Evolutionary conservation across 1,139 yeast genomes (phyloP).

Genomic region (Chernovozyma sophiae-reginae): DNA sequence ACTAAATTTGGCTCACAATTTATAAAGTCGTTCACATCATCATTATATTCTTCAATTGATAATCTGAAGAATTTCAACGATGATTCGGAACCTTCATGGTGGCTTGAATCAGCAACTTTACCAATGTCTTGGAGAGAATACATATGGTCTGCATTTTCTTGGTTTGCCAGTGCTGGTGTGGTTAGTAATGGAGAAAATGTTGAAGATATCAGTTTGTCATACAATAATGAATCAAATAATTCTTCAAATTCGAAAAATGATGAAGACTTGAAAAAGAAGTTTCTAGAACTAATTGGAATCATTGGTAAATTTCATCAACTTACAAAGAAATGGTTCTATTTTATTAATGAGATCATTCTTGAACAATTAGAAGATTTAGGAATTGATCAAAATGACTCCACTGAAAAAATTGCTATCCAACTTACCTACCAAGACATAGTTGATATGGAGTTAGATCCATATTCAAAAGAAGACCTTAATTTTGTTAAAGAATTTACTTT

Average conservation of each 20-base stretch:
- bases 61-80: slow-evolving; percentile 13
- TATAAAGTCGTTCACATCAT: not conserved
- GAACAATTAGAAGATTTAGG: slow-evolving; percentile 23
- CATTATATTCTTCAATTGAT: not conserved
- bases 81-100: slow-evolving; percentile 39
- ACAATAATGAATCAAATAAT: not conserved
- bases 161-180: slow-evolving; percentile 88
- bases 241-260: not conserved
- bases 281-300: slow-evolving; percentile 29
- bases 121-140: slow-evolving; percentile 61
- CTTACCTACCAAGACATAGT: slow-evolving; percentile 53
- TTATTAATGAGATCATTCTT: slow-evolving; percentile 33
- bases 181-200: slow-evolving; percentile 16
- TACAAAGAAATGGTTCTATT: slow-evolving; percentile 41
- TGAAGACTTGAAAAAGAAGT: slow-evolving; percentile 7
- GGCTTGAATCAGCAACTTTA: slow-evolving; percentile 42
- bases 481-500: slow-evolving; percentile 53
- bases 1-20: slow-evolving; percentile 6
- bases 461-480: slow-evolving; percentile 51
- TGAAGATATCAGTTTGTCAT: not conserved
- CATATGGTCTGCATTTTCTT: slow-evolving; percentile 67
- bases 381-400: slow-evolving; percentile 7
- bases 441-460: slow-evolving; percentile 76
- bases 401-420: slow-evolving; percentile 26
- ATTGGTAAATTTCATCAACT: slow-evolving; percentile 56